Conservation (phyloP, 148 eudicot species). For the Rhododendron henanense region DNA sequence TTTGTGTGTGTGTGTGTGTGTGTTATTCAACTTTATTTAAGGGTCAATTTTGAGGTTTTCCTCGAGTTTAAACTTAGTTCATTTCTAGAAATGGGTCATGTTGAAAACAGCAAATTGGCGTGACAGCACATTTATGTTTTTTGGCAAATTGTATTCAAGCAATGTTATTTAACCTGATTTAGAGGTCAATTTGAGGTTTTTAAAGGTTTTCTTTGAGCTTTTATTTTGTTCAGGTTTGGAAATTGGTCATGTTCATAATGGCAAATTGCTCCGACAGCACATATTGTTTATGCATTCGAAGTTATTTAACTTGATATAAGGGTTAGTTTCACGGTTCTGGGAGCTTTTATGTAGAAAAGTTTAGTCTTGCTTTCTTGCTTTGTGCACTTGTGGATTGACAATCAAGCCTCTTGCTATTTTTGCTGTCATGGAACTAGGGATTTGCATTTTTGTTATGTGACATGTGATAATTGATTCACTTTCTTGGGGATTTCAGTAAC, state of each 20-base stretch:
- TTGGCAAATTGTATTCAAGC: no score
- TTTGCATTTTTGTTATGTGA: background rate
- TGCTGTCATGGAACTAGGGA: background rate
- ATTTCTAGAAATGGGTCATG: no score
- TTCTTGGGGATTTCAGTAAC: slow-evolving; percentile 19
- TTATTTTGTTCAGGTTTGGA: background rate
- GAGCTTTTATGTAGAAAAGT: background rate
- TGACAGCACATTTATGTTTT: no score
- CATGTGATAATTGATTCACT: no score
- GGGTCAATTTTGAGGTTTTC: no score
- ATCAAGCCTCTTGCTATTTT: background rate
- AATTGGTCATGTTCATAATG: background rate
- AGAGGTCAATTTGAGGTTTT: background rate
- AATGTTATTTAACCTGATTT: no score
- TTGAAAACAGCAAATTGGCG: no score
- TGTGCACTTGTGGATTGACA: background rate
- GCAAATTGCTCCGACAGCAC: background rate
- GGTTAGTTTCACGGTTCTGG: background rate
- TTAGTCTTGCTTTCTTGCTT: background rate
- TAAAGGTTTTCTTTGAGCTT: background rate
- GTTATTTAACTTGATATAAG: background rate
- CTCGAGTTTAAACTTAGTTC: no score
- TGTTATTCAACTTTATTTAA: no score
- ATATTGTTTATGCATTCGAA: background rate
- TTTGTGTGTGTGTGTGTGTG: no score